Evolutionary conservation across 495 filamentous ascomycete genomes (phyloP).

Genomic region (Xylaria bambusicola): DNA sequence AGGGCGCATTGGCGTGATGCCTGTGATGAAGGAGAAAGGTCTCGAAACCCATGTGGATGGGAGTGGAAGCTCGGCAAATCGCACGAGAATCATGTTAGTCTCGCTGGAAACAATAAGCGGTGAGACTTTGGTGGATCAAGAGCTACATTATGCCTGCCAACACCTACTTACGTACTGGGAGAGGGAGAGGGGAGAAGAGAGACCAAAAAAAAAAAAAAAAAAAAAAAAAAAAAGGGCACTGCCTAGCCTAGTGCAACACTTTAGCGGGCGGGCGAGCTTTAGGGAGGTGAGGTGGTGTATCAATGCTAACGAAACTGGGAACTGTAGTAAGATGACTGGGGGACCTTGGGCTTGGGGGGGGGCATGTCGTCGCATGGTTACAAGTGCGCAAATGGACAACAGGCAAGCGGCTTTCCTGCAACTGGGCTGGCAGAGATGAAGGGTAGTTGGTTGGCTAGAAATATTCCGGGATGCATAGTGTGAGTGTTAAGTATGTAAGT

Average conservation of each 20-base stretch:
- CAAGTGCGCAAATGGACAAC: background rate
- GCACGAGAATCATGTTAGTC: conserved; percentile 5
- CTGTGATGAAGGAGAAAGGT: conserved; percentile 6
- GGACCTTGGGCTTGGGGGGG: background rate
- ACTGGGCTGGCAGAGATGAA: background rate
- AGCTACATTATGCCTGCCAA: background rate
- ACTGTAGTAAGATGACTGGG: conserved; percentile 17
- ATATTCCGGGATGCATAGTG: background rate
- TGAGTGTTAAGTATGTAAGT: background rate
- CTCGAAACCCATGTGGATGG: conserved; percentile 19
- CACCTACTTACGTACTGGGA: too few species aligned
- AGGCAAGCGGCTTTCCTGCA: background rate
- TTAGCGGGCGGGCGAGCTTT: too few species aligned
- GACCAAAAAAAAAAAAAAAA: too few species aligned
- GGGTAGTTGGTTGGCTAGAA: background rate
- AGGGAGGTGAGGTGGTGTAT: too few species aligned
- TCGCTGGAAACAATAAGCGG: conserved; percentile 10
- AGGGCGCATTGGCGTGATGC: conserved; percentile 14
- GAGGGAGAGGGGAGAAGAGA: too few species aligned
- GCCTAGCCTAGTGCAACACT: too few species aligned
- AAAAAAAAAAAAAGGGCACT: too few species aligned
- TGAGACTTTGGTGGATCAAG: conserved; percentile 16
- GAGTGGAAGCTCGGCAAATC: conserved; percentile 7
- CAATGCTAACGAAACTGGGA: background rate
- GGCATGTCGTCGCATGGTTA: too few species aligned